These are phyloP conservation scores for Xylariaceae sp. DNA, from an alignment of 2,329 filamentous ascomycete species.

Conservation along the genomic window DNA sequence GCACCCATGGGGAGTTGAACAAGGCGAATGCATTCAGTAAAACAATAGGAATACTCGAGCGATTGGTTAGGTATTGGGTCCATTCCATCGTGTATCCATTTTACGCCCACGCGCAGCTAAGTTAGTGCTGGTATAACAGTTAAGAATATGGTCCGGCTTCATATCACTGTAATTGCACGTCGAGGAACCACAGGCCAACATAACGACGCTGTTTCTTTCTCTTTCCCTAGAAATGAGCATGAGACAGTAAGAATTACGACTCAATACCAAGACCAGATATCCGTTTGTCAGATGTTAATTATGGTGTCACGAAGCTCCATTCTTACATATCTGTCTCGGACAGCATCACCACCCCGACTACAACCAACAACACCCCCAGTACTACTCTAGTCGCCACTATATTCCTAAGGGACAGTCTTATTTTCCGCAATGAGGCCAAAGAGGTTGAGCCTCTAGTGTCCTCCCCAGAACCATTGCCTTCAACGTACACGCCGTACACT, in stretches of 20 bases:
- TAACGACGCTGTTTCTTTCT: no score
- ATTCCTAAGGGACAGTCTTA: not conserved
- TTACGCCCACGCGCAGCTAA: no score
- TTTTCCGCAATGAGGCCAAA: not conserved
- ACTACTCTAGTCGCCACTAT: constrained; percentile 2
- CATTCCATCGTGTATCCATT: no score
- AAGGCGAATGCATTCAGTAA: no score
- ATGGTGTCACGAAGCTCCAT: not conserved
- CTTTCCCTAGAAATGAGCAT: no score
- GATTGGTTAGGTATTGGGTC: no score
- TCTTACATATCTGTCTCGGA: not conserved
- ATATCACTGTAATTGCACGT: no score
- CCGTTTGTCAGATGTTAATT: constrained; percentile 2
- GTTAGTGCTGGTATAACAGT: no score
- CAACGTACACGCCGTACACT: not conserved
- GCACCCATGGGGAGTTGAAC: no score
- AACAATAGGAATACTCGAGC: no score
- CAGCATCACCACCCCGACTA: not conserved
- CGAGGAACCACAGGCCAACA: no score
- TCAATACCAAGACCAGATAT: not conserved
- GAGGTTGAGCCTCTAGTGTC: not conserved
- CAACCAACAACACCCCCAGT: constrained; percentile 9
- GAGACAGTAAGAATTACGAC: not conserved
- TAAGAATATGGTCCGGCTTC: no score
- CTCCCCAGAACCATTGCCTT: not conserved